Conservation (phyloP, 139 green algal species). For the Picochlorum costavermella region DNA sequence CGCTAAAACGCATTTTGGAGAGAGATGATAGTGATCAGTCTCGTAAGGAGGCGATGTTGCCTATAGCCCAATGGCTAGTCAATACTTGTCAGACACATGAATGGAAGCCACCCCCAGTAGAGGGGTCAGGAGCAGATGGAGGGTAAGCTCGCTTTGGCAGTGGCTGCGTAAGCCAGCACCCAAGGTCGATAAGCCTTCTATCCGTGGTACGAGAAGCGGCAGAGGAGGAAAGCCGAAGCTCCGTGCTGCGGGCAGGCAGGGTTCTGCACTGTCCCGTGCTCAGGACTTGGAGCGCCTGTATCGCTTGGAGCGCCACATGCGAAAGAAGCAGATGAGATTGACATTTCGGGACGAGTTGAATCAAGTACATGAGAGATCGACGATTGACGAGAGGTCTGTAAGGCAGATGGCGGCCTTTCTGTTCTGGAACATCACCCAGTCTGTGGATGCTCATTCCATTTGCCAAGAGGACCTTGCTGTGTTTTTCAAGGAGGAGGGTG, state of each 20-base stretch:
- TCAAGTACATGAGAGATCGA: conserved; percentile 13
- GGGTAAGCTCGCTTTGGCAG: no score
- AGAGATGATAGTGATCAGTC: no score
- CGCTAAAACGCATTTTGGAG: no score
- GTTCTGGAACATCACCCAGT: conserved; percentile 51
- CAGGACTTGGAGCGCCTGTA: conserved; percentile 6
- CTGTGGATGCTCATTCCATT: conserved; percentile 34
- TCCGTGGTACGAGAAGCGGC: not conserved
- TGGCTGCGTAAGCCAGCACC: no score
- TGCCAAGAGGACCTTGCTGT: conserved; percentile 42
- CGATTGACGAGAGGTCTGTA: conserved; percentile 41
- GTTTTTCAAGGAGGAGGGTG: conserved; percentile 29
- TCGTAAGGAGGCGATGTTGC: no score
- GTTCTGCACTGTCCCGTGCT: no score
- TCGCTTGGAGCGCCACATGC: conserved; percentile 48
- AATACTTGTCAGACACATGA: no score
- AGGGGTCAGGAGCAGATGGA: no score
- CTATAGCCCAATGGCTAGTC: no score
- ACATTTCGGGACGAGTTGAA: conserved; percentile 46
- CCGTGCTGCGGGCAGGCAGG: not conserved
- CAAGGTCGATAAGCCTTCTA: no score
- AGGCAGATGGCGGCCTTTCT: conserved; percentile 47
- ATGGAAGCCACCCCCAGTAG: no score
- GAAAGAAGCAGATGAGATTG: conserved; percentile 46
- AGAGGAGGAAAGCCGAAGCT: not conserved